Base-by-base conservation (phyloP, 179 eudicot genomes). In the Nepenthes alata region DNA sequence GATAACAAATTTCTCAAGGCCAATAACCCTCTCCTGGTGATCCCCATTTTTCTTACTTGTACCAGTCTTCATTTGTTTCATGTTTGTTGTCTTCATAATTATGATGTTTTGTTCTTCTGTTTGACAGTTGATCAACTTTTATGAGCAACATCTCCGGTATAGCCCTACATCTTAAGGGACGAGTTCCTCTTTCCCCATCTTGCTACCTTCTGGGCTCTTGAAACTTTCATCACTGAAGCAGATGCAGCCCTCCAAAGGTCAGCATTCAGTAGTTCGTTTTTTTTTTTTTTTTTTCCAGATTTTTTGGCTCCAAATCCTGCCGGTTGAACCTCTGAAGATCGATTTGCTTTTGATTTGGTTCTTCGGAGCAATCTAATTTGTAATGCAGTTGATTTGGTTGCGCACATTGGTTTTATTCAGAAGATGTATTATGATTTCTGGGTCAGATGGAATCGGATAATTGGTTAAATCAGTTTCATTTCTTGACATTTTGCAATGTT, bases 1-100 rank as follows among this genome's bases (percentile, higher is more conserved):
- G 95, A 87, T 59, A 94, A 90, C 81, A 87, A 84, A 69, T 87
- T 66, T 68, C 95, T 94, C 77, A 90, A 85, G 78, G 86, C 91
- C 36, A 77, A 86, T 71, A 53, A 87, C 73, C 99, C 99, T 49
- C 83, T 70, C 37, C 68, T 94, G 95, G 99, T 94, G 78, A 63
- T 58, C 59, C 13, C 44, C 58, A 5, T 69, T 13, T 57, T 59
- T 58, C 59, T 14, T 55, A 49, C 11, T 52, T 37, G 14, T 55
- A 47, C 36, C 47, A 1, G 1, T 13, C 53, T 11, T 41, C 47
- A 8, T 36, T 41, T 8, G 6, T 5, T 57, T 8, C 3, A 14
- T 51, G 9, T 8, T 11, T 25, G 25, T 25, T 25, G 11, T 56
- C 13, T 36, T 36, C 16, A 25, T 25, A 25, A 25, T 25, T 38